phyloP scores from a whole-genome alignment of 108 stramenopile genomes.

The Skeletonema potamos region DNA sequence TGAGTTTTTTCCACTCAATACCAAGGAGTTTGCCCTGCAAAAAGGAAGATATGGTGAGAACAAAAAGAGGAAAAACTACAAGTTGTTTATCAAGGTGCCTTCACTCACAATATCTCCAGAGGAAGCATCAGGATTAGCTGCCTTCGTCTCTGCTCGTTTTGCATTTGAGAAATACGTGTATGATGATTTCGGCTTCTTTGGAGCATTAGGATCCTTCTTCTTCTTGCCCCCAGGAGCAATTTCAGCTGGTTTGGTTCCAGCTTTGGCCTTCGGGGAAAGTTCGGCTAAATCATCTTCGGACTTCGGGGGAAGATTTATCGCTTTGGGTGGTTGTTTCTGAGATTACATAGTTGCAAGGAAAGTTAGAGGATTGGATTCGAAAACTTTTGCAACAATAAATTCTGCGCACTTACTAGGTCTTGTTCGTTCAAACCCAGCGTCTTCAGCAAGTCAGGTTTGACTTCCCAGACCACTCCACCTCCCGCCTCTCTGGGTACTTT shows the following conservation, averaged over 20 bases:
- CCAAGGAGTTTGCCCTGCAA: slow-evolving; percentile 46
- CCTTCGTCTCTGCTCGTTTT: slow-evolving; percentile 23
- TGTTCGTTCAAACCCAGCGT: slow-evolving; percentile 50
- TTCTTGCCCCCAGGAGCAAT: neutral
- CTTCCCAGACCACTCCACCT: slow-evolving; percentile 77
- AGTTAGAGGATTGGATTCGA: neutral
- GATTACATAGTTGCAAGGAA: neutral
- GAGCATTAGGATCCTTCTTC: slow-evolving; percentile 50
- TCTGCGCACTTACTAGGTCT: slow-evolving; percentile 33
- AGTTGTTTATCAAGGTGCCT: neutral
- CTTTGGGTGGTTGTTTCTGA: slow-evolving; percentile 25
- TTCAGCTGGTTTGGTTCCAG: neutral
- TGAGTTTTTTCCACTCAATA: slow-evolving; percentile 46
- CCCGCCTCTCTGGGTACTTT: slow-evolving; percentile 40
- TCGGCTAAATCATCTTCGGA: neutral
- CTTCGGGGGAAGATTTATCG: neutral
- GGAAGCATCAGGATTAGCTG: slow-evolving; percentile 23
- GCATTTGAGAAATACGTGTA: slow-evolving; percentile 40
- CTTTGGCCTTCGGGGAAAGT: slow-evolving; percentile 47
- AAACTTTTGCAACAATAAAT: neutral
- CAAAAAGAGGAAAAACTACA: neutral
- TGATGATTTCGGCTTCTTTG: slow-evolving; percentile 21
- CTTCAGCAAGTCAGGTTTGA: slow-evolving; percentile 62
- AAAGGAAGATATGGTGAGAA: neutral
- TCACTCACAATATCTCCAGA: slow-evolving; percentile 46